These are phyloP conservation scores for Kazachstania martiniae DNA, from an alignment of 805 yeast species.

Conservation along the genomic window DNA sequence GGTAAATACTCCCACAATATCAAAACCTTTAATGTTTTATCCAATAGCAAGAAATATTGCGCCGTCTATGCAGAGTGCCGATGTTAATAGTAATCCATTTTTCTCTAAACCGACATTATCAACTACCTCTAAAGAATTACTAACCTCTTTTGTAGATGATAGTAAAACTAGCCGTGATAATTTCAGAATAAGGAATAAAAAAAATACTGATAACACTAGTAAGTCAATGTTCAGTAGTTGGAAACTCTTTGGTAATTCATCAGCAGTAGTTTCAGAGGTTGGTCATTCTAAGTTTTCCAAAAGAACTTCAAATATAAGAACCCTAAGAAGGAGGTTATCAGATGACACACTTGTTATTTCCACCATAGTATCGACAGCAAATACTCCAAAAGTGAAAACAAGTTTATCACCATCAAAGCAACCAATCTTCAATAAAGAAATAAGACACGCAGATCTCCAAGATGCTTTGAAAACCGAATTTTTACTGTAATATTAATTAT, in stretches of 20 bases:
- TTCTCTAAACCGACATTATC: slow-evolving; percentile 1
- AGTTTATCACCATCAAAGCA: slow-evolving; percentile 3
- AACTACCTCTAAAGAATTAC: slow-evolving; percentile 8
- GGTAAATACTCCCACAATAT: no score
- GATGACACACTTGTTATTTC: slow-evolving; percentile 3
- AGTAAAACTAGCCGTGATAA: no score
- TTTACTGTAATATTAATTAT: slow-evolving; percentile 5
- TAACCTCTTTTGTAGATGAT: slow-evolving; percentile 4
- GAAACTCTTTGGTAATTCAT: slow-evolving; percentile 9
- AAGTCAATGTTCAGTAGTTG: slow-evolving; percentile 11
- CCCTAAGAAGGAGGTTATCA: slow-evolving; percentile 1
- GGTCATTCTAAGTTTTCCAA: no score
- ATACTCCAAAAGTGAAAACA: neutral
- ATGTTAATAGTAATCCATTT: slow-evolving; percentile 2
- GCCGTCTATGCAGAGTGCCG: slow-evolving; percentile 1
- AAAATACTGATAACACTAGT: neutral
- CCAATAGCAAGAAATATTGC: neutral
- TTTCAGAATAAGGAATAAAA: no score
- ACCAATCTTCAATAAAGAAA: slow-evolving; percentile 11
- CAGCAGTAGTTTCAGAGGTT: slow-evolving; percentile 4
- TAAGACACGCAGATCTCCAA: slow-evolving; percentile 18
- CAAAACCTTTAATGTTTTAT: slow-evolving; percentile 4
- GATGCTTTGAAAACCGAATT: slow-evolving; percentile 25
- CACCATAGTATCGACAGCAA: slow-evolving; percentile 2
- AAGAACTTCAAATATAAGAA: neutral